Percentiles rank a stretch among this genome's conserved stretches.
Conservation (phyloP, 1,139 yeast genomes). For the Yamadazyma conglobata region DNA sequence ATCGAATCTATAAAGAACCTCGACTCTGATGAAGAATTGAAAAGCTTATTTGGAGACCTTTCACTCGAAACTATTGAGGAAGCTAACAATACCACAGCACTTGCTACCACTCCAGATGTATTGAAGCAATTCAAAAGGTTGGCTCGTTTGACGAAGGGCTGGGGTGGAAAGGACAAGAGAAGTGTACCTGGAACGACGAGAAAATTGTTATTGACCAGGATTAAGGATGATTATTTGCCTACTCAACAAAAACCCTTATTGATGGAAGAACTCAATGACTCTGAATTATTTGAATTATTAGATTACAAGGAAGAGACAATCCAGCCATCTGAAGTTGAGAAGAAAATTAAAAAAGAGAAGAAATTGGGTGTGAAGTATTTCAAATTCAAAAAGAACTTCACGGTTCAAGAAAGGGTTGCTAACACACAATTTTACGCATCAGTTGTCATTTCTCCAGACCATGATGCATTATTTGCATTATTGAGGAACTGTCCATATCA, state of each 20-base stretch:
- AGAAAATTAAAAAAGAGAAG: conserved; percentile 42
- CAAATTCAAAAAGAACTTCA: conserved; percentile 42
- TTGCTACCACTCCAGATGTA: conserved; percentile 63
- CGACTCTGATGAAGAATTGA: conserved; percentile 80
- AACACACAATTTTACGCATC: conserved; percentile 64
- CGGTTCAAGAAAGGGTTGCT: conserved; percentile 41
- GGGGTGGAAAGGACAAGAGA: conserved; percentile 79
- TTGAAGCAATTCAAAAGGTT: conserved; percentile 60
- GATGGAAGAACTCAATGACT: conserved; percentile 52
- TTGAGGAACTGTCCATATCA: conserved; percentile 68
- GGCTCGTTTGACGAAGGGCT: conserved; percentile 65
- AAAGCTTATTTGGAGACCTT: conserved; percentile 67
- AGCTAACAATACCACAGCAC: conserved; percentile 61
- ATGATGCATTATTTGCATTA: conserved; percentile 57
- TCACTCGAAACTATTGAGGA: conserved; percentile 68
- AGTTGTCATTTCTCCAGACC: conserved; percentile 69
- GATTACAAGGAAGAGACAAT: conserved; percentile 38
- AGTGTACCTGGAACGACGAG: conserved; percentile 71
- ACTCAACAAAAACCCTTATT: conserved; percentile 58
- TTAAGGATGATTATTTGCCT: conserved; percentile 82
- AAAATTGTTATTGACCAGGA: conserved; percentile 63
- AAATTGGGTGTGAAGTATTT: conserved; percentile 54
- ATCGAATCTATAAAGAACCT: conserved; percentile 50
- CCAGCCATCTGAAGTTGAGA: conserved; percentile 23
- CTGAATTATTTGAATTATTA: conserved; percentile 37